Evolutionary conservation across 768 basidiomycete species (phyloP).

Genomic region (Phaffia tasmanica): DNA sequence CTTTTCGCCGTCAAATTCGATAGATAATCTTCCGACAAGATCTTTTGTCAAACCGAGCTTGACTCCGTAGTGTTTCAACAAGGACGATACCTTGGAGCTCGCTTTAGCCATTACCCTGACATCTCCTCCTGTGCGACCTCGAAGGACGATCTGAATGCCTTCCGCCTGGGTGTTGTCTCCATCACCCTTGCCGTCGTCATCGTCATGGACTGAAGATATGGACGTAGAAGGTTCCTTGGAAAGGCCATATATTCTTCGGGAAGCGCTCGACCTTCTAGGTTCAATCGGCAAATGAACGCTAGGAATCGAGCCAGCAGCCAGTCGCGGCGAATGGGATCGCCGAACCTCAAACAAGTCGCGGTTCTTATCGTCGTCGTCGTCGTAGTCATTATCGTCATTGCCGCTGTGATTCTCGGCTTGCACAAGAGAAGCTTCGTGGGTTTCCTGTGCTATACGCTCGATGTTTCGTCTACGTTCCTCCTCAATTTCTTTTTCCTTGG

Average conservation of each 20-base stretch:
- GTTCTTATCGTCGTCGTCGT: background rate
- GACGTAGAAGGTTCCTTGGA: background rate
- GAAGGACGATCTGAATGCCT: conserved; percentile 2
- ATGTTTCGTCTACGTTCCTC: background rate
- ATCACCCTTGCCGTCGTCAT: background rate
- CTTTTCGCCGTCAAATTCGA: background rate
- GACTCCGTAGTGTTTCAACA: background rate
- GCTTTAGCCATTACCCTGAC: conserved; percentile 1
- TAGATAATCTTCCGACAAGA: background rate
- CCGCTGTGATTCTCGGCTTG: background rate
- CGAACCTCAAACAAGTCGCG: background rate
- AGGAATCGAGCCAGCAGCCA: background rate
- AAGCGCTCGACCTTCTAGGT: background rate
- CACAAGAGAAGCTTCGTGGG: background rate
- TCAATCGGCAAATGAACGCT: background rate
- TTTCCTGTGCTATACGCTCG: background rate
- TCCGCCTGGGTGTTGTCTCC: background rate
- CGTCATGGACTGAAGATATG: background rate
- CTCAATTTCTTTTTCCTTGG: background rate
- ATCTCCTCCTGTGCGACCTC: background rate
- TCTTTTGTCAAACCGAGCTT: background rate
- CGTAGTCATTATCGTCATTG: background rate
- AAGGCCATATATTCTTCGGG: too few relatives aligned
- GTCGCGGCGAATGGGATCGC: background rate
- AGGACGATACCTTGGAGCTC: background rate